Base-by-base conservation (phyloP, 78 protist genomes). In the Dictyostelium intermedium region DNA sequence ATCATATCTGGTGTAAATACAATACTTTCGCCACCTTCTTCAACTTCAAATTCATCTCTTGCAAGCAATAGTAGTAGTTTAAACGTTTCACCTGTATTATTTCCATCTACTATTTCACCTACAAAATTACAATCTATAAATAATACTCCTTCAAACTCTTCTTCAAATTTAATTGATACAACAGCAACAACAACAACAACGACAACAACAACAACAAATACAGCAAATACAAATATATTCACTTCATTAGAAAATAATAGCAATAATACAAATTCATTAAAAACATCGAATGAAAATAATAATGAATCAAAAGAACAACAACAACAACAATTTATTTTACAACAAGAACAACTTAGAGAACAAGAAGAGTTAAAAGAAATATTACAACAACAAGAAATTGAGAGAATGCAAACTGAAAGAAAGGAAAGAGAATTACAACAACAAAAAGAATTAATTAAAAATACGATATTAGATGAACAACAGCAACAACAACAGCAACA, bases 1-100 rank as follows among this genome's bases (percentile, higher is more conserved):
- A 73, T 86, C 18, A 41, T 76, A 45, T 77, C 85, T 10, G 81
- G 82, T 77, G 92, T 86, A 18, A 86, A 86, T 37, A 53, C 30
- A 76, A 86, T 86, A 3, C 27, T 86, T 20, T 86, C 92, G 6
- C 73, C 73, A 63, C 84, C 92, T 3, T 30, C 92, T 2, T 77
- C 92, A 14, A 34, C 66, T 2, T 82, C 86, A 25, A 25, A 25
- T 25, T 25, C 27, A 9, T 63, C 73, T n/a, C n/a, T n/a, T n/a
- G 14, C 70, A 11, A 25, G 34, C 9, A 63, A 63, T 25, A 63
- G 25, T 63, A 63, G 73, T 14, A 82, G 41, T 61, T 41, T 39
- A 82, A 78, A 78, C 10, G n/a, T 43, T 56, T 50, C 85, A 13
- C 85, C 87, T 2, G 37, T 35, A 23, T 35, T 39, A 66, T 35